Base-by-base conservation (phyloP, 1,139 yeast genomes). In the Debaryomyces fabryi region DNA sequence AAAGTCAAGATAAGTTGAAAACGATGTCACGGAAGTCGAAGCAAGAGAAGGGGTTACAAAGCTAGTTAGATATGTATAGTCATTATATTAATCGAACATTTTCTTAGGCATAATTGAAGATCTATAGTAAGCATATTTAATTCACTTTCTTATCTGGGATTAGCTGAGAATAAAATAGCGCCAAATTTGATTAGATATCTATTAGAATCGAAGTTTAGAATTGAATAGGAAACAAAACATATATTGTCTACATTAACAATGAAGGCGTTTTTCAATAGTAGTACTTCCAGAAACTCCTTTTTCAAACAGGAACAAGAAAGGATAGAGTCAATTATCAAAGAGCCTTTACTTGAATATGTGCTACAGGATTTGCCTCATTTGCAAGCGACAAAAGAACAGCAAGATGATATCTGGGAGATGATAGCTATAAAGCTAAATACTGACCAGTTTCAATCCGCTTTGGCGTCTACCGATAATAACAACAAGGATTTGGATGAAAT, bases 381-480 rank as follows among this genome's bases (percentile, higher is more conserved):
- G 21, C 76, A 70, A 52, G 49, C 59, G 12, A 60, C 64, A 1
- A 45, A 47, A 12, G 55, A 57, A 36, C 61, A 59, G 34, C 64
- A 62, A 48, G 68, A 68, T 45, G 69, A 68, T 50, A 49, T 58
- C 1, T 71, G 76, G 76, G 76, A 71, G 53, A 53, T 68, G 7
- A 59, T 71, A 10, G 74, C 76, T 6, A 70, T 71, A 23, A 63
- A 67, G 47, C 56, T 71, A 40, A 64, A 65, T 50, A 64, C 58
- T 40, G 48, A 48, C 32, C 58, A 57, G 35, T 63, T 63, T 42
- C 46, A 52, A n/a, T 49, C 54, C 13, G 49, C 60, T 1, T 27
- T 55, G 1, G 44, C 46, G 6, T 33, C 47, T 1, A 8, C 23
- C 6, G 51, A 46, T 2, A 49, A 48, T 6, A 29, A 33, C 10